Conservation (phyloP, 2,329 filamentous ascomycete genomes). For the Camptophora hylomeconis region DNA sequence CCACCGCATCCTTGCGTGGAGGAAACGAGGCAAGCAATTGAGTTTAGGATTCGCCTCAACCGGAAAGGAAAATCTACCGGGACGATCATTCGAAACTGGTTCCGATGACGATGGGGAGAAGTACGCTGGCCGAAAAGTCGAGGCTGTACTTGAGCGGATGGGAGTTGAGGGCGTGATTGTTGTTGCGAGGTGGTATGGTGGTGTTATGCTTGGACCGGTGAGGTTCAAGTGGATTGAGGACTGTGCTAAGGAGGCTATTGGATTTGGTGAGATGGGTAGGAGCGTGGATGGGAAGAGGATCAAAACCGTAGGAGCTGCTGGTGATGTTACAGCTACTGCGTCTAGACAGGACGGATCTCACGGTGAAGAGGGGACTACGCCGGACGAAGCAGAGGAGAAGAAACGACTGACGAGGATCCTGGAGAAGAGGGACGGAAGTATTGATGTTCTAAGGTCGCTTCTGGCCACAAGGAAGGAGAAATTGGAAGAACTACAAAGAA, state of each 20-base stretch:
- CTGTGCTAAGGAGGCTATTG: slow-evolving; percentile 34
- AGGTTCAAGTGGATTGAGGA: slow-evolving; percentile 41
- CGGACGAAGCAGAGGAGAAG: slow-evolving; percentile 22
- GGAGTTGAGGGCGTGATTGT: slow-evolving; percentile 34
- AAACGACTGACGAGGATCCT: slow-evolving; percentile 27
- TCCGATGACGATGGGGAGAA: slow-evolving; percentile 43
- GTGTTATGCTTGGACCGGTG: slow-evolving; percentile 38
- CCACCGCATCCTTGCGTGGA: slow-evolving; percentile 40
- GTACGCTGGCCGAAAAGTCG: slow-evolving; percentile 35
- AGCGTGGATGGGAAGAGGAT: slow-evolving; percentile 21
- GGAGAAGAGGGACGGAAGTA: slow-evolving; percentile 34
- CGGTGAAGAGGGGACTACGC: not conserved
- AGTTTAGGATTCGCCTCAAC: slow-evolving; percentile 19
- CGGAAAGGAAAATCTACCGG: not conserved
- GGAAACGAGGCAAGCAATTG: slow-evolving; percentile 33
- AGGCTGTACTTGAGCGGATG: slow-evolving; percentile 33
- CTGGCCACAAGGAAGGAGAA: slow-evolving; percentile 28
- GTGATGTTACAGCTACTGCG: slow-evolving; percentile 5
- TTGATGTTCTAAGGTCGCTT: slow-evolving; percentile 32
- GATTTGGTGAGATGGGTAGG: slow-evolving; percentile 17
- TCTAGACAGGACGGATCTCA: not conserved
- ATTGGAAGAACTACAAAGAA: not conserved
- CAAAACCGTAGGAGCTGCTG: slow-evolving; percentile 20
- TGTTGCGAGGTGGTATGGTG: slow-evolving; percentile 44
- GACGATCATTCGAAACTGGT: slow-evolving; percentile 25